phyloP scores from a whole-genome alignment of 2,329 filamentous ascomycete species.

The Pseudomassariella vexata region DNA sequence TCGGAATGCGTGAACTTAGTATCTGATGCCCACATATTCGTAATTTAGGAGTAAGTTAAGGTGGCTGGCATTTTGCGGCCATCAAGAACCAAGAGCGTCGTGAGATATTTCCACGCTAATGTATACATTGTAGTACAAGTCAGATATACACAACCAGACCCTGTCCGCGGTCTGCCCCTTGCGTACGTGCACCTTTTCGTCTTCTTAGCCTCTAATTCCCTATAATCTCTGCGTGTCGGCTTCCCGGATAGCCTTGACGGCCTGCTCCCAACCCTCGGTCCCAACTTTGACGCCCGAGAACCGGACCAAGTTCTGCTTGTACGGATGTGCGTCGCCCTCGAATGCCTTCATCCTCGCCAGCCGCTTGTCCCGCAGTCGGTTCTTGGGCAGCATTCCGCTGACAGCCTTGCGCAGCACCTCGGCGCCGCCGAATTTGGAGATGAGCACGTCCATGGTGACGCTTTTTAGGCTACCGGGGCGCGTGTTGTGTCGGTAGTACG shows the following conservation, averaged over 20 bases:
- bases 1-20: no score
- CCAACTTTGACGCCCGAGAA: conserved; percentile 58
- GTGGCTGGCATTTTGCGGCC: no score
- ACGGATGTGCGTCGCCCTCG: conserved; percentile 87
- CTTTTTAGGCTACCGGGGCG: conserved; percentile 79
- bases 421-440: conserved; percentile 81
- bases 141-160: no score
- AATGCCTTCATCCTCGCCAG: conserved; percentile 90
- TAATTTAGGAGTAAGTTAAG: no score
- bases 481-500: conserved; percentile 92
- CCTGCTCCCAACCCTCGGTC: conserved; percentile 45
- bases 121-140: no score
- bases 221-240: conserved; percentile 46
- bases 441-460: conserved; percentile 92
- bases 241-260: conserved; percentile 43
- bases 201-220: no score
- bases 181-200: no score
- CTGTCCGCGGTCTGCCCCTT: no score
- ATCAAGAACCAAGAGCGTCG: no score
- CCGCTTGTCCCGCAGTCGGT: conserved; percentile 80
- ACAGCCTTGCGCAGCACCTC: conserved; percentile 91
- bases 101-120: no score
- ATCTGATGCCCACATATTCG: no score
- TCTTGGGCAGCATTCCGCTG: conserved; percentile 96
- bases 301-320: conserved; percentile 78